phyloP scores from a whole-genome alignment of 176 grass and related monocot species.

The Triticum monococcum region DNA sequence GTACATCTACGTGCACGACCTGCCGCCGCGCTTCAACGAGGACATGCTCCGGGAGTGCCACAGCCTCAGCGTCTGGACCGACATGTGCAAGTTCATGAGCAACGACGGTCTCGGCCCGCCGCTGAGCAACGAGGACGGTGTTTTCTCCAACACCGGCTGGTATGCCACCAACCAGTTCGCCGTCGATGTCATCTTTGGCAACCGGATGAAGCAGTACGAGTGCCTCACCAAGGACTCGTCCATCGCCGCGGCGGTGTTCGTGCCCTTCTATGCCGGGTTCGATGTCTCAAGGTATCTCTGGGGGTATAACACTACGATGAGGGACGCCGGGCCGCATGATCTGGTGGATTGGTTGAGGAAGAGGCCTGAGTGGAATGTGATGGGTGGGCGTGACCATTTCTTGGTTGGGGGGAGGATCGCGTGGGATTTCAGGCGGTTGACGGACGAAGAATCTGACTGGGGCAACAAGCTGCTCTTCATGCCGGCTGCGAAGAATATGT shows the following conservation, averaged over 20 bases:
- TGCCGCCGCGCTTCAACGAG: conserved; percentile 87
- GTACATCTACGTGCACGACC: conserved; percentile 95
- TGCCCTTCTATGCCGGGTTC: conserved; percentile 94
- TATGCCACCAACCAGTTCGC: conserved; percentile 90
- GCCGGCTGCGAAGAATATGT: conserved; percentile 90
- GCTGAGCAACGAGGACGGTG: conserved; percentile 62
- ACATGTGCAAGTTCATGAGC: conserved; percentile 98
- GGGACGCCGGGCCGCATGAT: conserved; percentile 83
- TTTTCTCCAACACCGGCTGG: conserved; percentile 91
- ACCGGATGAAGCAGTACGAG: conserved; percentile 97
- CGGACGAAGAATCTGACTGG: conserved; percentile 73
- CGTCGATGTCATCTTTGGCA: conserved; percentile 90
- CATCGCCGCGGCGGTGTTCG: conserved; percentile 80
- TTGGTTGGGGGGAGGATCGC: conserved; percentile 88
- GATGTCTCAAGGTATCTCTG: conserved; percentile 87
- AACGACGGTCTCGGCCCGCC: conserved; percentile 87
- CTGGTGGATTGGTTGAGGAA: conserved; percentile 83
- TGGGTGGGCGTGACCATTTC: conserved; percentile 94
- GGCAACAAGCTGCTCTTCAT: conserved; percentile 89
- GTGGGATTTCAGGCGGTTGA: conserved; percentile 93
- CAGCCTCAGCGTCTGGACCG: conserved; percentile 76
- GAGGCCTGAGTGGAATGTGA: conserved; percentile 84
- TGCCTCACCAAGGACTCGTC: conserved; percentile 89
- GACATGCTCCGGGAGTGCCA: conserved; percentile 92
- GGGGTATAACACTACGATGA: conserved; percentile 73